Evolutionary conservation across 352 stramenopile species (phyloP), one percentile per base, ranked within the genome.

Genomic region (Pythium plurisporium): DNA sequence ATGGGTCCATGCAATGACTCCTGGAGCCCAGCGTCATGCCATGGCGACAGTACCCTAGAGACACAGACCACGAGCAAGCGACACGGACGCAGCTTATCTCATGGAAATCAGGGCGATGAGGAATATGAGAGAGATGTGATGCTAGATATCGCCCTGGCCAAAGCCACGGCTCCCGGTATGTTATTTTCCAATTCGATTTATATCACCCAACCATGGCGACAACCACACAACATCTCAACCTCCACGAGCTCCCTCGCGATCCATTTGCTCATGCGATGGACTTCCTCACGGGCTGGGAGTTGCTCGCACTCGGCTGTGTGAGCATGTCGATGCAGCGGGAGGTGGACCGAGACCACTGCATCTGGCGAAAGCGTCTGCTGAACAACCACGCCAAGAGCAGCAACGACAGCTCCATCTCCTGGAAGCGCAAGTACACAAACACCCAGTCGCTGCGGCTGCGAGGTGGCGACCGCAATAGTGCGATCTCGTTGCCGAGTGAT

Each of bases 231-330:
- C 14, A 11, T 20, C 38, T 20, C 58, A 31, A 11, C 3, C 38
- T 56, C 26, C 8, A 8, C 12, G 38, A 34, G 30, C 50, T 62
- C 26, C 50, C 64, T 6, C 42, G 42, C 3, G 68, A 76, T 44
- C 42, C 49, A 1, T 33, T 76, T 36, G 49, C 65, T 31, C 56
- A 46, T n/a, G 47, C 33, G 5, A 27, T 67, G 23, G 65, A 43
- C 37, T 70, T 56, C 38, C 40, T 72, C 33, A 55, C 47, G 0
- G 68, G 68, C 17, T 64, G 63, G 45, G 68, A 76, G 1, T 45
- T 64, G 17, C 66, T 73, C 25, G 57, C 50, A 19, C 50, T 57
- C n/a, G 40, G 34, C 17, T 49, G 50, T 14, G 29, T 22, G 4
- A 57, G 20, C 37, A 26, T 22, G 5, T 25, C 50, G n/a, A 27